Conservation (phyloP, 805 yeast species). For the Sugiyamaella valdiviana region DNA sequence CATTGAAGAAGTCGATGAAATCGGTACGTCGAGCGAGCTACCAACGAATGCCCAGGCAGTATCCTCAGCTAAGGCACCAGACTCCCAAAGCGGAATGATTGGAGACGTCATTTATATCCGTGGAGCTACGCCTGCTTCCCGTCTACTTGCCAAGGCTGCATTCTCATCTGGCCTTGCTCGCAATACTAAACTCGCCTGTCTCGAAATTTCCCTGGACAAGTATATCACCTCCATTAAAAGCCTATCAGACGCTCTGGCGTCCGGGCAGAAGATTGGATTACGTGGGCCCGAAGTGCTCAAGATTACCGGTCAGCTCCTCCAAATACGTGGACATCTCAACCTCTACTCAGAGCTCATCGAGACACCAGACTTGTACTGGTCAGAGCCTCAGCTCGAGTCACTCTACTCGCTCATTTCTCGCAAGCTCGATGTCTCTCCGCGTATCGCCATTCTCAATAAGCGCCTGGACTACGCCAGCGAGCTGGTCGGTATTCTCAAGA, state of each 20-base stretch:
- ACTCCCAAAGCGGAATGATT: conserved; percentile 39
- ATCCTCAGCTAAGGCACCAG: background rate
- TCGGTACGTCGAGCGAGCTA: background rate
- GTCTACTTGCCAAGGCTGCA: conserved; percentile 72
- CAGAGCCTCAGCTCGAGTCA: conserved; percentile 76
- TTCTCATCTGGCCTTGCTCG: conserved; percentile 83
- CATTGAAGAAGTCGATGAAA: conserved; percentile 37
- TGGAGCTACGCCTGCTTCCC: conserved; percentile 41
- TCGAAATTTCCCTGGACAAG: conserved; percentile 66
- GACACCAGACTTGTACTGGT: conserved; percentile 91
- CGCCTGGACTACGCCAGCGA: conserved; percentile 89
- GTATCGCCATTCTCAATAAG: conserved; percentile 73
- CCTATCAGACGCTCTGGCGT: conserved; percentile 60
- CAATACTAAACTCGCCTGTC: conserved; percentile 75
- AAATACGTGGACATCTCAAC: conserved; percentile 76
- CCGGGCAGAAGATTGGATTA: conserved; percentile 48
- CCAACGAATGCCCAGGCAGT: background rate
- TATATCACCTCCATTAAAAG: conserved; percentile 57
- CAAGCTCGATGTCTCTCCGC: conserved; percentile 65
- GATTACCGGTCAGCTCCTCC: conserved; percentile 67
- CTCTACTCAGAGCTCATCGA: conserved; percentile 83
- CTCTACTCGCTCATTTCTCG: conserved; percentile 67
- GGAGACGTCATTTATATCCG: conserved; percentile 70
- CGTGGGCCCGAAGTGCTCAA: conserved; percentile 49
- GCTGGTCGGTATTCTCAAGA: conserved; percentile 70